Conservation (phyloP, 192 early-diverging fungal species). For the Dissophora ornata region DNA sequence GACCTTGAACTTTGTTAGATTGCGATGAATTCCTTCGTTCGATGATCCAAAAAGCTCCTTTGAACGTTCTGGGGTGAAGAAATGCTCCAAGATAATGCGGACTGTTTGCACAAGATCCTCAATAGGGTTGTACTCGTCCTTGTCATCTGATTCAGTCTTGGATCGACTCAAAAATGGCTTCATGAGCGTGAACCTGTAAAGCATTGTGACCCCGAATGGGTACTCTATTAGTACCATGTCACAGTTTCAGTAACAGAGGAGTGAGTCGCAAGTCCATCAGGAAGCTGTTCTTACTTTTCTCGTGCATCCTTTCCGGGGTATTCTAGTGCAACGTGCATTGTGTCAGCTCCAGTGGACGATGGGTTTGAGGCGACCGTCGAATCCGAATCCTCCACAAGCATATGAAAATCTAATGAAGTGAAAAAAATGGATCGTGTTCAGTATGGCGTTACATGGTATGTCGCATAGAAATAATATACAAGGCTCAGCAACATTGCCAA, state of each 20-base stretch:
- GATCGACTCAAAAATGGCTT: slow-evolving; percentile 57
- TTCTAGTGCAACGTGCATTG: slow-evolving; percentile 50
- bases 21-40: slow-evolving; percentile 74
- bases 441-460: not conserved
- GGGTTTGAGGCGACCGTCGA: slow-evolving; percentile 52
- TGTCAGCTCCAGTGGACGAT: slow-evolving; percentile 42
- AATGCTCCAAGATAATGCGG: slow-evolving; percentile 73
- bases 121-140: slow-evolving; percentile 86
- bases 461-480: not conserved
- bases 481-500: not conserved
- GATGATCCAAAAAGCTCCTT: slow-evolving; percentile 70
- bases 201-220: no score
- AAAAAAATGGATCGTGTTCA: not conserved
- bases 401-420: slow-evolving; percentile 26
- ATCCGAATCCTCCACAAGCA: slow-evolving; percentile 54
- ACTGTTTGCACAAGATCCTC: slow-evolving; percentile 82
- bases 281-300: slow-evolving; percentile 51
- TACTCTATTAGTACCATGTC: no score
- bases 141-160: slow-evolving; percentile 60
- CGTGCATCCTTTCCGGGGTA: slow-evolving; percentile 55
- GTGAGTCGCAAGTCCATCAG: no score
- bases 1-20: slow-evolving; percentile 82
- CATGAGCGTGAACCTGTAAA: slow-evolving; percentile 59
- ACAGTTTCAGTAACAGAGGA: no score
- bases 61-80: slow-evolving; percentile 60